phyloP scores from a whole-genome alignment of 75 land plant species.

The Picea sitchensis region DNA sequence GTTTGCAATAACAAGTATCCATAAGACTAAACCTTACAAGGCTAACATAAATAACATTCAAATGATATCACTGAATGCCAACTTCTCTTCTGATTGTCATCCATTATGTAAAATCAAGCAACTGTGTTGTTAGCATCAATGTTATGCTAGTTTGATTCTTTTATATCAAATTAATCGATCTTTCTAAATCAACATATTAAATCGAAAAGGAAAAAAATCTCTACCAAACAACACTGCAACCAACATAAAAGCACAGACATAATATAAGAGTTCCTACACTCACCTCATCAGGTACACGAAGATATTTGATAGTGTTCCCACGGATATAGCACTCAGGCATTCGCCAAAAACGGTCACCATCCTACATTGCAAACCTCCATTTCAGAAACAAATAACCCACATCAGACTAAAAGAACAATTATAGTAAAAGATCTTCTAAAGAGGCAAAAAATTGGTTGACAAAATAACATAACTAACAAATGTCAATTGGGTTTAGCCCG shows the following conservation, averaged over 20 bases:
- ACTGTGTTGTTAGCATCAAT: no score
- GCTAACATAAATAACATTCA: background rate
- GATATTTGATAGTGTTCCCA: constrained; percentile 98
- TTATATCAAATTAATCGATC: no score
- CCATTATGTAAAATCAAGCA: background rate
- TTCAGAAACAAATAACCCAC: constrained; percentile 14
- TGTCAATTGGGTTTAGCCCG: background rate
- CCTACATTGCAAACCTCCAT: constrained; percentile 52
- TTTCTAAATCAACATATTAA: no score
- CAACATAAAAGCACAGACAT: background rate
- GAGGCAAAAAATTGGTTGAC: background rate
- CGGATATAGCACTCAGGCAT: constrained; percentile 99
- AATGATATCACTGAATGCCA: background rate
- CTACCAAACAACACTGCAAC: background rate
- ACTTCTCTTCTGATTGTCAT: background rate
- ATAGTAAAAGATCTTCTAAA: background rate
- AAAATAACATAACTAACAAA: constrained; percentile 4
- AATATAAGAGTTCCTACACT: background rate
- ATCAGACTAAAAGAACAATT: constrained; percentile 18
- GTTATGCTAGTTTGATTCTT: no score
- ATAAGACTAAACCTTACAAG: background rate
- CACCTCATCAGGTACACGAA: constrained; percentile 99
- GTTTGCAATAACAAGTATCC: background rate
- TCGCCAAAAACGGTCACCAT: constrained; percentile 99
- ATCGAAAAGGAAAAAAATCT: no score